Evolutionary conservation across 345 rosid genomes (phyloP), one percentile per base, ranked within the genome.

Genomic region (Melastoma malabathricum): DNA sequence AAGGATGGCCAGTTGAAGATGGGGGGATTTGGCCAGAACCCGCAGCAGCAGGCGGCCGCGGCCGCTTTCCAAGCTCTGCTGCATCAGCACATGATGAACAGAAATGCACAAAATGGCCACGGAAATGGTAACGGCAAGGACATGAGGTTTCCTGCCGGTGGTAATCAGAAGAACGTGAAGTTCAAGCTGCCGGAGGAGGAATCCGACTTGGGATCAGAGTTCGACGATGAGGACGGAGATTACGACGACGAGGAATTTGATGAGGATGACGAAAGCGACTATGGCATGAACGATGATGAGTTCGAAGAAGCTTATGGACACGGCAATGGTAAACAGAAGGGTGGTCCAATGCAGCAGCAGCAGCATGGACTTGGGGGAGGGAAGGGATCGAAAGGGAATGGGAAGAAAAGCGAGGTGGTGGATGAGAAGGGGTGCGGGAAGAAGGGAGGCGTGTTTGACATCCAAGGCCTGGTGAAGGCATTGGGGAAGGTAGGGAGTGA

Each of bases 161-260:
- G 79, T 39, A 81, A 70, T 6, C 77, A 82, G 64, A 93, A 85
- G 64, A 61, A 82, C 29, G 97, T 77, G 16, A 88, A 72, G 76
- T 88, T 85, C 61, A 72, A 69, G 10, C 46, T 77, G 59, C 77
- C 75, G 3, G 67, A 63, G 61, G 57, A 57, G 39, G 52, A 57
- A 22, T 20, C 47, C 18, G 61, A 47, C 10, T 72, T 10, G 3
- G 55, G 76, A 16, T 77, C 68, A 46, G 58, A 48, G 55, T 62
- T 55, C 4, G 59, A 43, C 3, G 51, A 55, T 13, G 75, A 73
- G 15, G 79, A 68, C 0, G 54, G 47, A 20, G 64, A 49, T 31
- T 49, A 23, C 6, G 47, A 0, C 5, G 52, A 15, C 8, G 59
- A 52, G 10, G 49, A 47, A 12, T 39, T 6, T 46, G 48, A 27